Base-by-base conservation (phyloP, 2,329 filamentous ascomycete genomes). In the Pyrenochaeta sp. region DNA sequence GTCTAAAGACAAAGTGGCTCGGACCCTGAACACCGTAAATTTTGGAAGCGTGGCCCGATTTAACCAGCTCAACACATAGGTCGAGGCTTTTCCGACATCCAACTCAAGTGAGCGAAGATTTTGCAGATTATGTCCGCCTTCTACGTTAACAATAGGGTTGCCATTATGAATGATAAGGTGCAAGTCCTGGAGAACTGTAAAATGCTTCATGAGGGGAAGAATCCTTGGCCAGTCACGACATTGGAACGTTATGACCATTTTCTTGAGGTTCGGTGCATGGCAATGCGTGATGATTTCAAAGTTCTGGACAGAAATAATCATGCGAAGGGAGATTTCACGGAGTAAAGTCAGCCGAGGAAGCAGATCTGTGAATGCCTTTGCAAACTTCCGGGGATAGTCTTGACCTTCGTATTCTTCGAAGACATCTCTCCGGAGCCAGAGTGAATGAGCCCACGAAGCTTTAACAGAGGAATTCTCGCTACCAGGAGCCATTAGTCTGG, bases 381-480 rank as follows among this genome's bases (percentile, higher is more conserved):
- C 17, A 10, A 45, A 18, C 27, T 36, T 21, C 21, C 9, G 18
- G 18, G n/a, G 4, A 14, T 14, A 11, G 17, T 20, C 17, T n/a
- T 17, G 17, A 14, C 4, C 2, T 37, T 37, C 35, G 4, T 9
- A 15, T 17, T 15, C 33, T 36, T 36, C 33, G 9, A 9, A 15
- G 3, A 15, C 17, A 17, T 17, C 20, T 32, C 17, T 21, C 23
- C 21, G 17, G 27, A 50, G 27, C 27, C 48, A 45, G 17, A 50
- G 30, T 12, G 40, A 36, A 27, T 42, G 48, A 14, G 45, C 27
- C 48, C 23, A 45, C 7, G 41, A 40, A 39, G 41, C 32, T 37
- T 45, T 45, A 12, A 17, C 31, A 3, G 14, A 6, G 14, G 17
- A 15, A 30, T 15, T 23, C 2, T 43, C 21, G 12, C 15, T 14